Base-by-base conservation (phyloP, 306 rosid genomes). In the Sesbania bispinosa region DNA sequence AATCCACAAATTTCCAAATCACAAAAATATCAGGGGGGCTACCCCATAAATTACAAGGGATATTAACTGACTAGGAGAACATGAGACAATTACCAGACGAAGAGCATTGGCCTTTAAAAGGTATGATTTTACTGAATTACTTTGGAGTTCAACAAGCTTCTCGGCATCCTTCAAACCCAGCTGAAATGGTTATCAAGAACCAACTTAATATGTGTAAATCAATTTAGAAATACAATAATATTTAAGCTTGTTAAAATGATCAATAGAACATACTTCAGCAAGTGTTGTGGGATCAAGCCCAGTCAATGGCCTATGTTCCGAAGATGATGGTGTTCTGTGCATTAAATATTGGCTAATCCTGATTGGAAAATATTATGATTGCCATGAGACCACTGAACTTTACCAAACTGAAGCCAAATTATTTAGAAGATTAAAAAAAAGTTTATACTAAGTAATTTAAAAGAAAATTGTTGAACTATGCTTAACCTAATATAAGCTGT, bases 161-260 rank as follows among this genome's bases (percentile, higher is more conserved):
- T 89, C 90, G 15, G 92, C 99, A 82, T 94, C 99, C 86, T 91
- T 94, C 73, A 94, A 79, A 62, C 93, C 99, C 81, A 94, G 91
- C 99, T 94, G 90, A 79, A 82, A 80, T 53, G 46, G 66, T 59
- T 46, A 10, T 63, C 64, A 64, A 33, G 58, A 26, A 43, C 65
- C 77, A 79, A 58, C 58, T 67, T 70, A 58, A 52, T 35, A 42
- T 58, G 53, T 47, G 66, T 47, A 67, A 23, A 57, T 42, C 10
- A 52, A 57, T 65, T 51, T 45, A 26, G 45, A 76, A 72, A 70
- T 60, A 23, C 23, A 10, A 52, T 67, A 69, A 65, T 58, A 50
- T 65, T 45, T 59, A 78, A 77, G 50, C 58, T 71, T 14, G 51
- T 19, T 51, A 63, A 77, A 59, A 71, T 68, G 70, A 74, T 30